These are phyloP conservation scores for Penicillium parvum DNA, from an alignment of 495 filamentous ascomycete species.

Conservation along the genomic window DNA sequence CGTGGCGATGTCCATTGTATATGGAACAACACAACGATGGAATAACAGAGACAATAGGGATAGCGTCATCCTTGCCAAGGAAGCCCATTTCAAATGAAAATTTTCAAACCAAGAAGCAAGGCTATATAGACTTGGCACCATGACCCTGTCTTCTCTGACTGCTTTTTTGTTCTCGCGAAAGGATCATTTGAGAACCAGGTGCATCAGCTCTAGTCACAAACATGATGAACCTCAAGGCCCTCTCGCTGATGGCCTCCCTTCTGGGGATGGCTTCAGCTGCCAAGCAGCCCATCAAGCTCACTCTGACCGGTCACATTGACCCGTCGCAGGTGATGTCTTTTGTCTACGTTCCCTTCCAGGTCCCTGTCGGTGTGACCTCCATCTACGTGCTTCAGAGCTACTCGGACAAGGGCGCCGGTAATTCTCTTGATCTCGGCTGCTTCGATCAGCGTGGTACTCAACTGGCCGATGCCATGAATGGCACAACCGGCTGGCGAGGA, in stretches of 20 bases:
- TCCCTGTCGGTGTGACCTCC: not conserved
- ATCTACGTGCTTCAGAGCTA: slow-evolving; percentile 2
- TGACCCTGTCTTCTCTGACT: too few species aligned
- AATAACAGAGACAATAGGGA: too few species aligned
- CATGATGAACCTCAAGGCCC: too few species aligned
- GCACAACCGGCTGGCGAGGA: not conserved
- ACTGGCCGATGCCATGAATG: not conserved
- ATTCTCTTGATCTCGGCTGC: not conserved
- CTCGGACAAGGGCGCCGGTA: not conserved
- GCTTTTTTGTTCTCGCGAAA: too few species aligned
- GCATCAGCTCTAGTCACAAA: too few species aligned
- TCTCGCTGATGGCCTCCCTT: slow-evolving; percentile 1
- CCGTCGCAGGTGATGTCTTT: slow-evolving; percentile 1
- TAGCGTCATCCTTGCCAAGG: too few species aligned
- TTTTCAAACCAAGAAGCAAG: too few species aligned
- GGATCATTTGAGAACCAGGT: too few species aligned
- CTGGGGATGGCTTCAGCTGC: not conserved
- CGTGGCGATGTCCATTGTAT: too few species aligned
- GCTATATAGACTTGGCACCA: too few species aligned
- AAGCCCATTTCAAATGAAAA: too few species aligned
- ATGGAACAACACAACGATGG: too few species aligned
- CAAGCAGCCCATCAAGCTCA: not conserved
- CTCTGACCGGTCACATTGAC: slow-evolving; percentile 1
- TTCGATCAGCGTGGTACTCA: slow-evolving; percentile 1
- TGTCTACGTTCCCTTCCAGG: slow-evolving; percentile 2